Base-by-base conservation (phyloP, 805 yeast genomes). In the Nakazawaea pomicola region DNA sequence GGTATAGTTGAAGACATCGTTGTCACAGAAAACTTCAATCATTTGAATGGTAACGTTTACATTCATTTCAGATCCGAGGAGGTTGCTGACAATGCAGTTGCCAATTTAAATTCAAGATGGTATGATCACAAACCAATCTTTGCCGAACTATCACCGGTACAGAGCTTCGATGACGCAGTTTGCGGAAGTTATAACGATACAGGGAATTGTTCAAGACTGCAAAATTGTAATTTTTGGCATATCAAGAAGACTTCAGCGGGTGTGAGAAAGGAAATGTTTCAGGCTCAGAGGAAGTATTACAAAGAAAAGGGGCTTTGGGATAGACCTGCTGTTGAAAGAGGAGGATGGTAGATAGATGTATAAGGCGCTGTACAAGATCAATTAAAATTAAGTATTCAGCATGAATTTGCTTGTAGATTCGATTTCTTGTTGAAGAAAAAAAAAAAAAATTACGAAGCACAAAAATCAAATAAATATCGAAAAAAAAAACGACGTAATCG, bases 141-240 rank as follows among this genome's bases (percentile, higher is more conserved):
- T 56, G 78, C 87, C 53, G 93, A 86, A 52, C 65, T 86, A 20
- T 75, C 87, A 18, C 93, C 96, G 11, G 90, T 86, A 15, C 60
- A 71, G 3, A 78, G 73, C 53, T 76, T 85, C 49, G 65, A 70
- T 33, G 93, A 82, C 41, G 83, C 95, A 10, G 70, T 76, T 41
- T 90, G 98, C 55, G 41, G 38, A 3, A 36, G 36, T 25, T 40
- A 19, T 23, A 68, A 86, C 30, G 83, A 83, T 32, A 81, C 82
- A 53, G 86, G 80, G 29, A 60, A 67, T 2, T 90, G 98, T 56
- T 74, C 70, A n/a, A 72, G 97, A 55, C 91, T 89, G 2, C 84
- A 80, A 24, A 73, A 75, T 53, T 90, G 98, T 61, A 90, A 90
- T 59, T 89, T 85, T 59, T 83, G 88, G 74, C 98, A 90, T 58